A percentile compares a stretch with the other conserved stretches of the same genome.
Conservation (phyloP, 352 stramenopile species). For the Globisporangium takayamanum region DNA sequence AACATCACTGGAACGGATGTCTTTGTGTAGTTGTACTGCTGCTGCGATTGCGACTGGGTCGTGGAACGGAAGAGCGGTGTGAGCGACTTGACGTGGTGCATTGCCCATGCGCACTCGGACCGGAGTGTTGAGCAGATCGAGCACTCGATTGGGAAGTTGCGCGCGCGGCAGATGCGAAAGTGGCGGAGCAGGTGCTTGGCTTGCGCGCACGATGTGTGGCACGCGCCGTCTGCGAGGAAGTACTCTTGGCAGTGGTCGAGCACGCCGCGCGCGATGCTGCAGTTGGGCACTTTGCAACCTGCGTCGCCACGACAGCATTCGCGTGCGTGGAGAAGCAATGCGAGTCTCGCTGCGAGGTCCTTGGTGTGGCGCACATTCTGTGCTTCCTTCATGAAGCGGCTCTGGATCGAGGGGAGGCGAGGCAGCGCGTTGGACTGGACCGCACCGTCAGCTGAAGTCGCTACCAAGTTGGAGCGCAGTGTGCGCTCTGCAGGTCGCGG, state of each 20-base stretch:
- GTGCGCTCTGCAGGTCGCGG: too few relatives aligned
- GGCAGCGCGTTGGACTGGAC: neutral
- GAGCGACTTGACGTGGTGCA: slow-evolving; percentile 29
- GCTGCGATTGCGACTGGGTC: neutral
- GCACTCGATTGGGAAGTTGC: slow-evolving; percentile 19
- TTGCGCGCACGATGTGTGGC: slow-evolving; percentile 38
- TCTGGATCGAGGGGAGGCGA: slow-evolving; percentile 13
- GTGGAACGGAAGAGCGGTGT: slow-evolving; percentile 23
- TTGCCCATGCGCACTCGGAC: slow-evolving; percentile 28
- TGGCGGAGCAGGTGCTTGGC: slow-evolving; percentile 43
- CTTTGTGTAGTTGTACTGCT: neutral
- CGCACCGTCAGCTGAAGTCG: neutral
- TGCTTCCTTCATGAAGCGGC: slow-evolving; percentile 4
- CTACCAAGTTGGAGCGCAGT: neutral
- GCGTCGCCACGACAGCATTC: slow-evolving; percentile 29
- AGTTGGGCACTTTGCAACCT: slow-evolving; percentile 28
- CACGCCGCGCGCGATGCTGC: slow-evolving; percentile 37
- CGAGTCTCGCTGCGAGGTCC: slow-evolving; percentile 32
- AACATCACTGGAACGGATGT: neutral
- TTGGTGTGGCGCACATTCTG: slow-evolving; percentile 11
- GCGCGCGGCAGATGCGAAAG: slow-evolving; percentile 33
- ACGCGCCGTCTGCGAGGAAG: slow-evolving; percentile 27
- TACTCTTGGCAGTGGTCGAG: slow-evolving; percentile 52
- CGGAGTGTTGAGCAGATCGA: slow-evolving; percentile 23
- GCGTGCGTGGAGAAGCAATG: slow-evolving; percentile 37